Evolutionary conservation across 306 rosid species (phyloP), one percentile per base, ranked within the genome.

Genomic region (Albizia julibrissin): DNA sequence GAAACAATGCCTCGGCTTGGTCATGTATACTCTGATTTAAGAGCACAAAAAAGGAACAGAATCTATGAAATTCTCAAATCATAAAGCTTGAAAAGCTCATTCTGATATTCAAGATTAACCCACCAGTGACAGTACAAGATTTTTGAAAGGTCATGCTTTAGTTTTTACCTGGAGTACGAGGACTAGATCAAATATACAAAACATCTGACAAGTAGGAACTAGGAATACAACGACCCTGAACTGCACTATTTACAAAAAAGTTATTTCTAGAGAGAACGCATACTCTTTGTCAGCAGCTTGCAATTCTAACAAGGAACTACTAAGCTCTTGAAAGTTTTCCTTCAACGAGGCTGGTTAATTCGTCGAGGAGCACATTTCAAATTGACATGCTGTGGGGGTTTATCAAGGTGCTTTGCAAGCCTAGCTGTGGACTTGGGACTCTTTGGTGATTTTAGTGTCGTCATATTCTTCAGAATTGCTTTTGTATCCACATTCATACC

Each of bases 331-430:
- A 31, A 47, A 0, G 8, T 9, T 69, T 79, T 58, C 29, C 69
- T 58, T 87, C 79, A 87, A 68, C 88, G 94, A 77, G 94, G 94
- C 80, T 91, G 92, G 34, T 89, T 88, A 74, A 91, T 91, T 61
- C 86, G 47, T 58, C 67, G 87, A 33, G 90, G 86, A 31, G 85
- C 47, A 43, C 73, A 52, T 74, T 81, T 89, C 3, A 87, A 62
- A 77, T 87, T 87, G 77, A 82, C 85, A 47, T 69, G 37, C 75
- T 86, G 85, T 64, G 86, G 74, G 70, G 94, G 83, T 87, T 89
- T 91, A 79, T 84, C 85, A 42, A 42, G 79, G 78, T 80, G 83
- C 83, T 84, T 87, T 69, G 85, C 79, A 67, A 77, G 72, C 39
- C 72, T 85, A 31, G 22, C 69, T 3, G 85, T 86, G 4, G 87